Conservation (phyloP, 176 grass and related monocot species). For the Puya raimondii region DNA sequence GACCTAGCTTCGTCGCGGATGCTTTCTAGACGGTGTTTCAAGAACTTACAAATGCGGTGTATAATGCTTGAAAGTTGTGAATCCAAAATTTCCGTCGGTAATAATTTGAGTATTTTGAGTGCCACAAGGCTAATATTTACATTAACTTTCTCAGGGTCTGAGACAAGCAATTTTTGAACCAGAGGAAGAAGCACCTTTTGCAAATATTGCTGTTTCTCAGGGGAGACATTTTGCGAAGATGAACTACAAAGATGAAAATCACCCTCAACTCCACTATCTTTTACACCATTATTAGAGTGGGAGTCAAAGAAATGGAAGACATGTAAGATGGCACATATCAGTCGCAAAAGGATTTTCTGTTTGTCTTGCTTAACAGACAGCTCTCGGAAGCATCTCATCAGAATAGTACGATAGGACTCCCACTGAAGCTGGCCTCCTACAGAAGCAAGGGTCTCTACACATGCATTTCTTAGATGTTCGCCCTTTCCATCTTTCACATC, state of each 20-base stretch:
- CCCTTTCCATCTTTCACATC: slow-evolving; percentile 84
- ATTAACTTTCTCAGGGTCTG: slow-evolving; percentile 77
- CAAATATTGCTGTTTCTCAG: slow-evolving; percentile 57
- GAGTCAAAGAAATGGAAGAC: slow-evolving; percentile 49
- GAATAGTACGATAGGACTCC: slow-evolving; percentile 72
- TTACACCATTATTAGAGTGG: not conserved
- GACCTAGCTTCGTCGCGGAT: slow-evolving; percentile 82
- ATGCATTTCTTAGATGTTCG: slow-evolving; percentile 74
- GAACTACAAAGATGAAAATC: slow-evolving; percentile 31
- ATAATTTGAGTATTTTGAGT: slow-evolving; percentile 88
- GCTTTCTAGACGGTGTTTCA: slow-evolving; percentile 86
- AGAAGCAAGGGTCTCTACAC: slow-evolving; percentile 72
- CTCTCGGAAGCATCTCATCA: slow-evolving; percentile 68
- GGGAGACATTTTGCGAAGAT: slow-evolving; percentile 25
- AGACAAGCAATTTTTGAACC: slow-evolving; percentile 58
- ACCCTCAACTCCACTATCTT: slow-evolving; percentile 5
- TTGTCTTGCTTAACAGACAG: slow-evolving; percentile 61
- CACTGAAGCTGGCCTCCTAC: slow-evolving; percentile 64
- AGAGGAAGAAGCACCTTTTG: slow-evolving; percentile 60
- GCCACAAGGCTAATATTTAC: slow-evolving; percentile 76
- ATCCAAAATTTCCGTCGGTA: slow-evolving; percentile 59
- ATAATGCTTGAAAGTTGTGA: slow-evolving; percentile 88
- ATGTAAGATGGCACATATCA: slow-evolving; percentile 72
- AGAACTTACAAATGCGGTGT: slow-evolving; percentile 73
- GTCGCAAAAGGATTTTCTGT: slow-evolving; percentile 74